Evolutionary conservation across 805 yeast species (phyloP), one percentile per base, ranked within the genome.

Genomic region (Pichia insulana): DNA sequence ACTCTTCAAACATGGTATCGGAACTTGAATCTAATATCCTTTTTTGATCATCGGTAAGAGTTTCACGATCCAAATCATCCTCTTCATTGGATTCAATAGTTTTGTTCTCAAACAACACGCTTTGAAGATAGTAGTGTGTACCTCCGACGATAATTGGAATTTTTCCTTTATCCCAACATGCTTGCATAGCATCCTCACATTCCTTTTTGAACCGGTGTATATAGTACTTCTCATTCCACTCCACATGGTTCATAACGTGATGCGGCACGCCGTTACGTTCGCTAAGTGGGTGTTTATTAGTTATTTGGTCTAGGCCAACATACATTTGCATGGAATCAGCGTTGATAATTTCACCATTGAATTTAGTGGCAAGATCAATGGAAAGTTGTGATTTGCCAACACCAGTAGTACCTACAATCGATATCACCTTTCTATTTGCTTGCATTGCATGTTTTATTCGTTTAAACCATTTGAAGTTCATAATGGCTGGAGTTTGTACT

Each of bases 321-420:
- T 92, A 92, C 69, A 92, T 83, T 62, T 92, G 98, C 97, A 92
- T 89, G 1, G 97, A 87, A 58, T 92, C 98, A 0, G 95, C 96
- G 61, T 92, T 92, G 49, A 92, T 83, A 49, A 92, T 71, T 57
- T 92, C 97, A 17, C 97, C 97, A 55, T 80, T 73, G 40, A 83
- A 71, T 22, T 71, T 70, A 50, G 74, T 70, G 10, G 97, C 96
- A 17, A 92, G 59, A 46, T 87, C 90, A 2, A 87, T 76, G 36
- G 86, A 74, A 46, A 84, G 73, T 71, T 85, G 87, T 0, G 97
- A 89, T 57, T 90, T 90, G 0, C 98, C 98, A 11, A 88, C 97
- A 0, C 97, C 98, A 0, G 98, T 90, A 30, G 96, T 89, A 0
- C 98, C 98, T 3, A 64, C 53, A 15, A 64, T 57, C 5, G 65